These are phyloP conservation scores for Magnaporthiopsis rhizophila DNA, from an alignment of 2,329 filamentous ascomycete genomes.

Conservation along the genomic window DNA sequence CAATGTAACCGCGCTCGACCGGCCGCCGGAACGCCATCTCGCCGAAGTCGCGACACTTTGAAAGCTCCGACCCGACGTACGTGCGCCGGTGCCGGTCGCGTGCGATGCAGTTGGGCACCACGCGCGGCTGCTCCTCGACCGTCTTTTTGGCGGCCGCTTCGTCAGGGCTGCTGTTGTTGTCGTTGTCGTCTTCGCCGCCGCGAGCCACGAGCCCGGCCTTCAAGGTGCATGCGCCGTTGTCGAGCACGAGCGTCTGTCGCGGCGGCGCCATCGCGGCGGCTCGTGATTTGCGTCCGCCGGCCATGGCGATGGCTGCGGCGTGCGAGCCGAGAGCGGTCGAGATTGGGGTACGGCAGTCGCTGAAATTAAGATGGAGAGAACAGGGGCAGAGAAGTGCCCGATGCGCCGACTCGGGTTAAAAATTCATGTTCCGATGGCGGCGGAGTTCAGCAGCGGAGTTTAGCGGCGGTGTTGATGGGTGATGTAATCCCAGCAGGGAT, in stretches of 20 bases:
- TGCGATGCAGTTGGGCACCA: constrained; percentile 84
- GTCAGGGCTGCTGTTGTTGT: constrained; percentile 12
- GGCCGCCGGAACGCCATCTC: constrained; percentile 82
- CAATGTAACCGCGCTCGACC: constrained; percentile 88
- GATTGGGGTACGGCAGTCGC: too few species aligned
- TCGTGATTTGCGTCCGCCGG: constrained; percentile 44
- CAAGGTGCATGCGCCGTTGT: constrained; percentile 87
- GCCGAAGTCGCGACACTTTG: constrained; percentile 77
- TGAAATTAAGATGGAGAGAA: too few species aligned
- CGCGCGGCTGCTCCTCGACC: constrained; percentile 50
- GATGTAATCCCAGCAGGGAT: too few species aligned
- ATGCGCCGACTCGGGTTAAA: too few species aligned
- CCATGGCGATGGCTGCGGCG: constrained; percentile 23
- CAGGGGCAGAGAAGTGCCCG: too few species aligned
- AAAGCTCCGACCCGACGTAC: constrained; percentile 73
- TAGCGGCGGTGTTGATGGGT: too few species aligned
- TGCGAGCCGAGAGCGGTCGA: too few species aligned
- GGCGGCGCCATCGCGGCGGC: constrained; percentile 44
- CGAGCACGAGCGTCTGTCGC: constrained; percentile 69
- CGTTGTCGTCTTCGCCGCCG: constrained; percentile 20
- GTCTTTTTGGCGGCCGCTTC: constrained; percentile 9
- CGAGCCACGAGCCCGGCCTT: constrained; percentile 70
- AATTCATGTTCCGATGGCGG: too few species aligned
- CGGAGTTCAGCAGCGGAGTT: too few species aligned
- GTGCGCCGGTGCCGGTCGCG: constrained; percentile 71